Conservation (phyloP, 129 eudicot genomes). For the Logfia minima region DNA sequence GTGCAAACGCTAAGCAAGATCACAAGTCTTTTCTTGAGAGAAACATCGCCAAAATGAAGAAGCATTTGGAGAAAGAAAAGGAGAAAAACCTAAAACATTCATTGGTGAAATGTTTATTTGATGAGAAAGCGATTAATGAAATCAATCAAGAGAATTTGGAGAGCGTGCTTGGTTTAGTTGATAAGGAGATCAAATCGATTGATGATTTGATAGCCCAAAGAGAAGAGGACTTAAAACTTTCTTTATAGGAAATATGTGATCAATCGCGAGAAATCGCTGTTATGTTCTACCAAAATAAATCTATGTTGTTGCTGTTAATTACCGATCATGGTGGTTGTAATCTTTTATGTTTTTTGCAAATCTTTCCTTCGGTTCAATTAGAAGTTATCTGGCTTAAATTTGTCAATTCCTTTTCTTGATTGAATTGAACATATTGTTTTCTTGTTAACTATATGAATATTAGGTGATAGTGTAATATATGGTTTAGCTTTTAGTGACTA, state of each 20-base stretch:
- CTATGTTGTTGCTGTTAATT: background rate
- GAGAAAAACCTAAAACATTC: slow-evolving; percentile 1
- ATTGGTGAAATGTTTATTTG: slow-evolving; percentile 20
- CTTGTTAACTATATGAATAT: background rate
- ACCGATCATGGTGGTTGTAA: background rate
- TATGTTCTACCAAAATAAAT: slow-evolving; percentile 10
- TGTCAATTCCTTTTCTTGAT: background rate
- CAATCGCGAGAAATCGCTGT: background rate
- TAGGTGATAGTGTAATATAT: background rate
- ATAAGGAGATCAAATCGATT: slow-evolving; percentile 10
- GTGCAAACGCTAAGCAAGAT: background rate
- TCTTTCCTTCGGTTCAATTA: background rate
- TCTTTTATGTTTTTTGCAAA: background rate
- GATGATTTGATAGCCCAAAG: background rate
- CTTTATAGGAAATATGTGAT: background rate
- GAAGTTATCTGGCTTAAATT: background rate
- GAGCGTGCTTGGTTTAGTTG: background rate
- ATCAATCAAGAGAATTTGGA: slow-evolving; percentile 11
- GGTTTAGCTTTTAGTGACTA: background rate
- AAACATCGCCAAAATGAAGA: slow-evolving; percentile 4
- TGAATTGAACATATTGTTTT: background rate
- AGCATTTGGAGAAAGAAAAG: slow-evolving; percentile 14
- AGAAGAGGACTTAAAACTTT: background rate
- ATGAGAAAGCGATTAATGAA: background rate
- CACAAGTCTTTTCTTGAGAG: slow-evolving; percentile 7